phyloP scores from a whole-genome alignment of 257 asterid genomes.

The Ajuga chamaepitys region DNA sequence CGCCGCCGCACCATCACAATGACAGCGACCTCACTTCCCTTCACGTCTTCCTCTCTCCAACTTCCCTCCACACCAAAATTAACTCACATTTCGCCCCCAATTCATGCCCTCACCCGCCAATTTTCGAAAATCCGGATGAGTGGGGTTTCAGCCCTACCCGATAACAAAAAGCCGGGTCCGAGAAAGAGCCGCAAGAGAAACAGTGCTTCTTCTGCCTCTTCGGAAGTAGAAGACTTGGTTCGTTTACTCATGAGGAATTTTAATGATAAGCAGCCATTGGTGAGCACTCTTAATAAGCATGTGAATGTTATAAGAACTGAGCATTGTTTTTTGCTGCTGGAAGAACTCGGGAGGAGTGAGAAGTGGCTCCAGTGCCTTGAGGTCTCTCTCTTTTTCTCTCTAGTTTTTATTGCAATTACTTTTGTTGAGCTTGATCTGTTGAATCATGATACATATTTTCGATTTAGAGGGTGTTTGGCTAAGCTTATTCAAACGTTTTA shows the following conservation, averaged over 20 bases:
- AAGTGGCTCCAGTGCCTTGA: constrained; percentile 93
- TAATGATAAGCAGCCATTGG: constrained; percentile 52
- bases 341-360: constrained; percentile 76
- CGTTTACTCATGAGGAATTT: constrained; percentile 43
- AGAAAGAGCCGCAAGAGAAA: constrained; percentile 15
- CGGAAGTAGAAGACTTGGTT: constrained; percentile 70
- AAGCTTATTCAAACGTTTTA: too few relatives aligned
- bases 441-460: neutral
- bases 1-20: neutral
- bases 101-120: constrained; percentile 4
- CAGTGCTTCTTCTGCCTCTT: constrained; percentile 16
- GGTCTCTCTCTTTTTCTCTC: constrained; percentile 24
- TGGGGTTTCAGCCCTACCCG: constrained; percentile 35
- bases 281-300: constrained; percentile 53
- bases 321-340: constrained; percentile 86
- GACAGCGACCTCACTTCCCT: constrained; percentile 21
- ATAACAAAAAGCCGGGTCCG: constrained; percentile 25
- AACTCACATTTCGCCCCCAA: constrained; percentile 13
- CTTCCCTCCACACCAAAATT: constrained; percentile 12
- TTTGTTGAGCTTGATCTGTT: neutral
- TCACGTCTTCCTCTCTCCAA: constrained; percentile 19
- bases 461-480: too few relatives aligned
- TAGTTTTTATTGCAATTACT: neutral
- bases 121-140: constrained; percentile 27
- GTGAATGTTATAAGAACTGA: constrained; percentile 69